Conservation (phyloP, 2,329 filamentous ascomycete genomes). For the Phialemoniopsis sp. region DNA sequence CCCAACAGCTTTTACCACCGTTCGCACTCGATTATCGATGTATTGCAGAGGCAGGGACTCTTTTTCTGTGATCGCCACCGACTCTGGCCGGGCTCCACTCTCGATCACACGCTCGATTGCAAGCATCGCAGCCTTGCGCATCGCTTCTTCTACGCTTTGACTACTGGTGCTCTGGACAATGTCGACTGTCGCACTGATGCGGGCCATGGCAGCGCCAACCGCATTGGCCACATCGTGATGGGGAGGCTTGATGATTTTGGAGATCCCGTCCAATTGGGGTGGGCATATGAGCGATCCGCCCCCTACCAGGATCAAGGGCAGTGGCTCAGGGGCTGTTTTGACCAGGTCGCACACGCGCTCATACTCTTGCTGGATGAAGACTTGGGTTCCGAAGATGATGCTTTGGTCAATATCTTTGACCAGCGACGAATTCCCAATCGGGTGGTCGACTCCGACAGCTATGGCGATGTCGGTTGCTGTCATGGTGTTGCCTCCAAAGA, state of each 20-base stretch:
- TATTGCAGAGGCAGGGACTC: constrained; percentile 54
- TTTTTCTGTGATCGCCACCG: constrained; percentile 45
- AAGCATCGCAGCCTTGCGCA: constrained; percentile 30
- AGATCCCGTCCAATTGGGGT: constrained; percentile 49
- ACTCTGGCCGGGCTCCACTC: constrained; percentile 37
- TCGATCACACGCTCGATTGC: constrained; percentile 38
- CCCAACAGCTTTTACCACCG: constrained; percentile 56
- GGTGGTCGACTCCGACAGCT: constrained; percentile 23
- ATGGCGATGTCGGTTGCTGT: constrained; percentile 56
- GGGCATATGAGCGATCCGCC: constrained; percentile 59
- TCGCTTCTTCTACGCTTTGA: constrained; percentile 27
- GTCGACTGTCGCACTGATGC: constrained; percentile 51
- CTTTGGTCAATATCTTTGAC: constrained; percentile 19
- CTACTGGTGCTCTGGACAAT: constrained; percentile 43
- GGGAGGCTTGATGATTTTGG: constrained; percentile 48
- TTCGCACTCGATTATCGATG: constrained; percentile 47
- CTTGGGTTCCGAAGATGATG: no score
- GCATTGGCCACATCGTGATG: constrained; percentile 61
- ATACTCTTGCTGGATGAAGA: constrained; percentile 18
- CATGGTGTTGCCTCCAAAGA: constrained; percentile 51
- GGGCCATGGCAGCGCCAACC: constrained; percentile 59
- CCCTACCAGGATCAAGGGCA: constrained; percentile 59
- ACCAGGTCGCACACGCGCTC: constrained; percentile 56
- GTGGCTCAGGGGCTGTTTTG: constrained; percentile 56
- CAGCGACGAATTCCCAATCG: constrained; percentile 11